A percentile compares a stretch with the other conserved stretches of the same genome.
Conservation (phyloP, 768 basidiomycete species). For the Tulasnella sp. region DNA sequence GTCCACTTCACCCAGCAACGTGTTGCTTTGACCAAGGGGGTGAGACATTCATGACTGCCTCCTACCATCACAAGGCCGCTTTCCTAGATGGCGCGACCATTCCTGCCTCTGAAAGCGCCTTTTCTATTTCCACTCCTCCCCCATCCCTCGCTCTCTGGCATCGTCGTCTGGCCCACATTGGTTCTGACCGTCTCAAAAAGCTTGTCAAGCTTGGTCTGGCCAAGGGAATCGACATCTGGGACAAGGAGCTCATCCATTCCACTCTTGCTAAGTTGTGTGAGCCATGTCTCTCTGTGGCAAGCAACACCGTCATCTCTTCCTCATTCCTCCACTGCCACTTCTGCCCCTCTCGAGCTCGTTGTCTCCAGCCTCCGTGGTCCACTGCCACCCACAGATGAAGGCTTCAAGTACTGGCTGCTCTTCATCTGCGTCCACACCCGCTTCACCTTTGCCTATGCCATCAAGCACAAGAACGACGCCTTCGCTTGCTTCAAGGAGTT, state of each 20-base stretch:
- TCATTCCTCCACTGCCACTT: neutral
- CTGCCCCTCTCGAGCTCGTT: neutral
- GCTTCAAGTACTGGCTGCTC: too few relatives aligned
- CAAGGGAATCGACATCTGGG: too few relatives aligned
- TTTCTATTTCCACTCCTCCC: too few relatives aligned
- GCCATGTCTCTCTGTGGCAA: neutral
- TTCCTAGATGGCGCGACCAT: too few relatives aligned
- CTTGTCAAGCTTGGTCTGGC: neutral
- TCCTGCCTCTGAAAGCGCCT: too few relatives aligned
- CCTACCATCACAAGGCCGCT: neutral
- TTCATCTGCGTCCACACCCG: too few relatives aligned
- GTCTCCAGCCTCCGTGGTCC: too few relatives aligned
- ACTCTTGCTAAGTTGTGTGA: neutral
- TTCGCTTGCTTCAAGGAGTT: conserved; percentile 11
- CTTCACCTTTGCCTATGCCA: too few relatives aligned
- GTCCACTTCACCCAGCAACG: neutral
- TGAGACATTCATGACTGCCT: neutral
- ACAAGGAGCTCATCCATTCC: too few relatives aligned
- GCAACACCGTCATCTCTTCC: neutral
- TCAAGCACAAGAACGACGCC: conserved; percentile 8
- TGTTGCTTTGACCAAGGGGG: neutral
- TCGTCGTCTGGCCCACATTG: neutral
- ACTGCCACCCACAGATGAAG: too few relatives aligned
- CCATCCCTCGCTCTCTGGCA: too few relatives aligned
- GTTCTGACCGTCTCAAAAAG: neutral